A percentile compares a stretch with the other conserved stretches of the same genome.
These are phyloP conservation scores for Amaranthus palmeri DNA, from an alignment of 148 eudicot genomes.

Conservation along the genomic window DNA sequence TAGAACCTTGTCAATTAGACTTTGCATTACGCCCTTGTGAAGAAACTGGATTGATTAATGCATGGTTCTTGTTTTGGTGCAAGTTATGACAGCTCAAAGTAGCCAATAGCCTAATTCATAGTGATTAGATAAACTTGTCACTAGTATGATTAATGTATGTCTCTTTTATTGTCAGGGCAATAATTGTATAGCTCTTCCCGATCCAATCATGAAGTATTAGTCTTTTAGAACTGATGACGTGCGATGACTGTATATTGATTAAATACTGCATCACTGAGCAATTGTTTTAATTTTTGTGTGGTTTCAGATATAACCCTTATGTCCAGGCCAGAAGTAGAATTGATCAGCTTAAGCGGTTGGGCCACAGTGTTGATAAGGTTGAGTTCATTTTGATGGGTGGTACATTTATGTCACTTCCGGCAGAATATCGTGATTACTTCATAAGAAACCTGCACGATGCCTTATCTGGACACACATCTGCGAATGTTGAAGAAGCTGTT, in stretches of 20 bases:
- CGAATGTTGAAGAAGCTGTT: conserved; percentile 96
- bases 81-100: neutral
- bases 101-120: neutral
- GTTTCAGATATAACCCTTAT: conserved; percentile 90
- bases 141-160: neutral
- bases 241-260: neutral
- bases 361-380: conserved; percentile 98
- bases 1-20: neutral
- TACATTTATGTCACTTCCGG: conserved; percentile 93
- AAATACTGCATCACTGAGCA: neutral
- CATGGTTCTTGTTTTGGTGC: neutral
- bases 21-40: neutral
- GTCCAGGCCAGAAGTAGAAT: conserved; percentile 97
- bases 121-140: neutral
- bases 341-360: conserved; percentile 95
- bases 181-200: conserved; percentile 2
- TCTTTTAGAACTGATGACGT: neutral
- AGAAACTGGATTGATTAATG: neutral
- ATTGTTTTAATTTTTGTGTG: conserved; percentile 2
- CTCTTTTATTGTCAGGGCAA: neutral
- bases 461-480: conserved; percentile 94
- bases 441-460: conserved; percentile 97
- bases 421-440: conserved; percentile 93
- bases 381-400: conserved; percentile 99
- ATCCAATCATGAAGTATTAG: neutral